phyloP scores from a whole-genome alignment of 768 basidiomycete genomes.

The Tephrocybe sp. region DNA sequence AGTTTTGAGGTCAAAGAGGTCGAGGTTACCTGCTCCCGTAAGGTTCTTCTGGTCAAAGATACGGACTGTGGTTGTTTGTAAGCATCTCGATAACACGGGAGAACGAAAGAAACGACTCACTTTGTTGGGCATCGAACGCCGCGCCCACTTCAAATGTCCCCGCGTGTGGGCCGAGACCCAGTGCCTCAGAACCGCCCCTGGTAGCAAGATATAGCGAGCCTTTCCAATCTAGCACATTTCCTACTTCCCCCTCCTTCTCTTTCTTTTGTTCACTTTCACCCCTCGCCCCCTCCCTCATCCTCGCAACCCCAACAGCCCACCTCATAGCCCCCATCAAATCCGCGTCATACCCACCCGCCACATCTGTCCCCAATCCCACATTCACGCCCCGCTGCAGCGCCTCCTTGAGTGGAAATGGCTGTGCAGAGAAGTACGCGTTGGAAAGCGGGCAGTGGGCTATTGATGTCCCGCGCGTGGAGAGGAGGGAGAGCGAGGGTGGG shows the following conservation, averaged over 20 bases:
- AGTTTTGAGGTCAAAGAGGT: constrained; percentile 59
- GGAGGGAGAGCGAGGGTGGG: constrained; percentile 45
- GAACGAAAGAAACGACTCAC: constrained; percentile 41
- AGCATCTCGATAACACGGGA: constrained; percentile 1
- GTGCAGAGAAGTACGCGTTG: constrained; percentile 82
- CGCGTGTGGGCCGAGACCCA: constrained; percentile 50
- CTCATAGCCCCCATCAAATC: constrained; percentile 84
- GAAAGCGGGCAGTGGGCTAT: constrained; percentile 90
- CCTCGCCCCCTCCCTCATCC: constrained; percentile 59
- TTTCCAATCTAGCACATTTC: constrained; percentile 73
- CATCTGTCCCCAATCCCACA: constrained; percentile 82
- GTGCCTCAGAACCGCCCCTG: constrained; percentile 69
- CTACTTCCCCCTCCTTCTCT: constrained; percentile 12
- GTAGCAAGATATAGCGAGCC: constrained; percentile 83
- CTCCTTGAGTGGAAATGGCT: constrained; percentile 69
- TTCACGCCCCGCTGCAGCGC: constrained; percentile 62
- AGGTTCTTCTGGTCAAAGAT: constrained; percentile 41
- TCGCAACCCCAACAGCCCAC: constrained; percentile 68
- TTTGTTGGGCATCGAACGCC: constrained; percentile 75
- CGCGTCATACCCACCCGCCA: constrained; percentile 83
- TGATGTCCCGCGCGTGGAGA: constrained; percentile 53
- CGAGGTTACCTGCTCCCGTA: constrained; percentile 61
- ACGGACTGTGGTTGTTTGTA: constrained; percentile 33
- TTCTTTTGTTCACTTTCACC: constrained; percentile 5
- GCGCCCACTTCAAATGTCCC: constrained; percentile 61